Conservation (phyloP, 768 basidiomycete genomes). For the Lactarius evosmus region DNA sequence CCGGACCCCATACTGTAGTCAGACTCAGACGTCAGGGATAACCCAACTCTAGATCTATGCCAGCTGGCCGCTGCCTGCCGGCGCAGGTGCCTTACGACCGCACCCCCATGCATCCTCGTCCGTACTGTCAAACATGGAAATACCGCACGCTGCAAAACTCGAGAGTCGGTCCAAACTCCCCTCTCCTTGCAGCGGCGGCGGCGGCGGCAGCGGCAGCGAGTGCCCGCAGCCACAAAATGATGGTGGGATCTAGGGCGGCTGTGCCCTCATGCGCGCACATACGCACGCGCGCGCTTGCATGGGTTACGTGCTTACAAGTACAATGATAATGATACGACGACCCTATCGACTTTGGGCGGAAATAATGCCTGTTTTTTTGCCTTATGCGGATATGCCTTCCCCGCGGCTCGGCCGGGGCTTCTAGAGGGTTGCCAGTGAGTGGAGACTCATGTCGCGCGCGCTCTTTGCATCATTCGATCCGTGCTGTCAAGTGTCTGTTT, state of each 20-base stretch:
- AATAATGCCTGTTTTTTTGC: constrained; percentile 3
- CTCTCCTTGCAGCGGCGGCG: background rate
- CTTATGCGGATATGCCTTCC: constrained; percentile 8
- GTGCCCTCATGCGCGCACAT: background rate
- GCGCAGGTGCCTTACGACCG: background rate
- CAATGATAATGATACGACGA: background rate
- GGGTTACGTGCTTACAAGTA: background rate
- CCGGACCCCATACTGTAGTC: no score
- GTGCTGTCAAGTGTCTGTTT: background rate
- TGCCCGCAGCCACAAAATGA: background rate
- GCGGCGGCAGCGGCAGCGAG: background rate
- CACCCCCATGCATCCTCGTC: background rate
- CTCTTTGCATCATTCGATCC: background rate
- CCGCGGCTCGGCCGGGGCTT: background rate
- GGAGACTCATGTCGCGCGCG: background rate
- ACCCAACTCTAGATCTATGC: background rate
- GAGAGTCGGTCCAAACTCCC: background rate
- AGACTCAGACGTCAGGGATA: background rate
- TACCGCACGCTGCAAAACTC: background rate
- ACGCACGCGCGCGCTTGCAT: background rate
- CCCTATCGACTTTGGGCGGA: constrained; percentile 1
- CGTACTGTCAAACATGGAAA: background rate
- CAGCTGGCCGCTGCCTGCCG: background rate
- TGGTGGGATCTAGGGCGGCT: background rate
- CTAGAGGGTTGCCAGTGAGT: background rate